phyloP scores from a whole-genome alignment of 1,284 basidiomycete species.

The Papiliotrema nemorosa region DNA sequence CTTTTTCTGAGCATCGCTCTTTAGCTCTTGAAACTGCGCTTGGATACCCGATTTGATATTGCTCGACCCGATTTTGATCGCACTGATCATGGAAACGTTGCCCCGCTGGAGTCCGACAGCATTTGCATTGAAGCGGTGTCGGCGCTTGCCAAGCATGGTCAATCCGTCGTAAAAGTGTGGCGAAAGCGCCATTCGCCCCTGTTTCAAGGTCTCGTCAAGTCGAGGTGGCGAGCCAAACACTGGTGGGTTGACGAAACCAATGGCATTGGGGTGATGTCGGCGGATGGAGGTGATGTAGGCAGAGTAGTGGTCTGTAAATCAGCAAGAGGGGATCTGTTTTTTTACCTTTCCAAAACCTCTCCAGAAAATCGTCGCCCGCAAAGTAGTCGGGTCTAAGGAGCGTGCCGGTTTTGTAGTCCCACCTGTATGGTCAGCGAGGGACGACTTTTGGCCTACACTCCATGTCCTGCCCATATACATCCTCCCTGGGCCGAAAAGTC shows the following conservation, averaged over 20 bases:
- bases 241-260: constrained; percentile 86
- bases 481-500: constrained; percentile 44
- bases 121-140: constrained; percentile 36
- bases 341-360: constrained; percentile 70
- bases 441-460: constrained; percentile 46
- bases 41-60: constrained; percentile 77
- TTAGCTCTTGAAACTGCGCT: constrained; percentile 77
- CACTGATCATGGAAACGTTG: constrained; percentile 40
- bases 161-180: constrained; percentile 95
- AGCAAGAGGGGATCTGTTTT: constrained; percentile 10
- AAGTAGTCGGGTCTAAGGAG: constrained; percentile 79
- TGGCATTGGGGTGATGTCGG: constrained; percentile 70
- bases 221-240: constrained; percentile 74
- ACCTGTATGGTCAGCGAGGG: constrained; percentile 44
- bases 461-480: constrained; percentile 54
- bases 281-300: constrained; percentile 66
- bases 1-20: constrained; percentile 57
- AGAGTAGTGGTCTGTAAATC: constrained; percentile 62
- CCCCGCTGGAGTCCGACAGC: constrained; percentile 33
- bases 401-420: constrained; percentile 68
- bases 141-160: constrained; percentile 43
- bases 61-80: constrained; percentile 64
- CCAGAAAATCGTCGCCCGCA: constrained; percentile 57
- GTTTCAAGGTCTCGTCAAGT: constrained; percentile 60
- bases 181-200: constrained; percentile 71